Base-by-base conservation (phyloP, 2,329 filamentous ascomycete genomes). In the Cladosporium sp. region DNA sequence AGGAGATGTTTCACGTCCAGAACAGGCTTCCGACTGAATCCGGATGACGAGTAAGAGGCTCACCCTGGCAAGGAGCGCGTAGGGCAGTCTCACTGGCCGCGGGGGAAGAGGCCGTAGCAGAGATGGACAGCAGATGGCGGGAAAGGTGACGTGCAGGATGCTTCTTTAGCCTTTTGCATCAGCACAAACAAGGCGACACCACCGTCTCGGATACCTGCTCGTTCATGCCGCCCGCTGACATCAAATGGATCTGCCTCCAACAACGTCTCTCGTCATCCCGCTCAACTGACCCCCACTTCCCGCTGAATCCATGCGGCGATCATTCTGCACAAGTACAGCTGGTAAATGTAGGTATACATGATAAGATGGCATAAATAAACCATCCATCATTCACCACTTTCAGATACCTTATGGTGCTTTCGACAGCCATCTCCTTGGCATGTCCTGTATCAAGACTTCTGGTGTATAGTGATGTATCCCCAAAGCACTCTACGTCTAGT, bases 1-100 rank as follows among this genome's bases (percentile, higher is more conserved):
- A 55, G 10, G 7, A 55, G 52, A 46, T 10, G n/a, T 11, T 11
- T 4, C n/a, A 55, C 10, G 52, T 33, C 26, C 52, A 29, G 18
- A 31, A 55, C 52, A 55, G 31, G 16, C 52, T 55, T 55, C 52
- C 52, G 52, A 46, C 52, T 31, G 28, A 55, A 55, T 55, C 52
- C 52, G 52, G 28, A 55, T 55, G 52, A 55, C 52, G 52, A 55
- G 28, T 11, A n/a, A 7, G 16, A 55, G 52, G 52, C 18, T 55
- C 52, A 55, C 28, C 14, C 50, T 23, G 4, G 50, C 50, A 52
- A 40, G 35, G 5, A 16, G 35, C 33, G 14, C 33, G 5, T 14
- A 35, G 33, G 31, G 31, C 31, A 33, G 8, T 37, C 35, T 37
- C 3, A 4, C 49, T 53, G 11, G 26, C 50, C 50, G 50, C 50